phyloP scores from a whole-genome alignment of 768 basidiomycete genomes.

The Leccinum olivaceopallidum region DNA sequence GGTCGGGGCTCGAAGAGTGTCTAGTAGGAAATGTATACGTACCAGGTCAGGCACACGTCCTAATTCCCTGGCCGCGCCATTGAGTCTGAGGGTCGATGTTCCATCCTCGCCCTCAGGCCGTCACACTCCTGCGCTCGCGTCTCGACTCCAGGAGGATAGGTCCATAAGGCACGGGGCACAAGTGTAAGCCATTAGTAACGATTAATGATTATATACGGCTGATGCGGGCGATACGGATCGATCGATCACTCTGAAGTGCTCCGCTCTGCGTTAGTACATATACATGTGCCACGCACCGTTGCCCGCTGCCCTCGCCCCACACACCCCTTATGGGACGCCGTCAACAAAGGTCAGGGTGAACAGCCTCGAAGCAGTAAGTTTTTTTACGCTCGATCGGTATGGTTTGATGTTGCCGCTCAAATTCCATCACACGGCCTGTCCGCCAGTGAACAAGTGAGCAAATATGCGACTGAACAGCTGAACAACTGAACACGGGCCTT shows the following conservation, averaged over 20 bases:
- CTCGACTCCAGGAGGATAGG: background rate
- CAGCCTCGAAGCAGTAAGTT: background rate
- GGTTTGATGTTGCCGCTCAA: background rate
- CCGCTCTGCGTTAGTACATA: background rate
- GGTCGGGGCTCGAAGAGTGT: background rate
- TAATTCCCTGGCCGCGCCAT: background rate
- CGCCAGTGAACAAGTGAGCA: background rate
- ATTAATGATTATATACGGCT: background rate
- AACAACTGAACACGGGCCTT: background rate
- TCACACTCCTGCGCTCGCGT: background rate
- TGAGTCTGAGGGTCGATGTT: background rate
- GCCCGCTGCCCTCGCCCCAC: background rate
- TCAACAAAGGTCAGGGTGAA: background rate
- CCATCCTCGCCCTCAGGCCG: background rate
- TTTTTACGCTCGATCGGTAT: background rate
- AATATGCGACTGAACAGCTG: background rate
- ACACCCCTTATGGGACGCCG: background rate
- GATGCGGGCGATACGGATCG: background rate
- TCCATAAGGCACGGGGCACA: background rate
- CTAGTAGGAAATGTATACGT: background rate
- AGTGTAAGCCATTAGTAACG: background rate
- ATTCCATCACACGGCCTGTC: background rate
- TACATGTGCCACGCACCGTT: background rate
- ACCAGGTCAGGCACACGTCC: background rate
- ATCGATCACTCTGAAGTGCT: background rate